Conservation (phyloP, 2,329 filamentous ascomycete genomes). For the Claviceps capensis region DNA sequence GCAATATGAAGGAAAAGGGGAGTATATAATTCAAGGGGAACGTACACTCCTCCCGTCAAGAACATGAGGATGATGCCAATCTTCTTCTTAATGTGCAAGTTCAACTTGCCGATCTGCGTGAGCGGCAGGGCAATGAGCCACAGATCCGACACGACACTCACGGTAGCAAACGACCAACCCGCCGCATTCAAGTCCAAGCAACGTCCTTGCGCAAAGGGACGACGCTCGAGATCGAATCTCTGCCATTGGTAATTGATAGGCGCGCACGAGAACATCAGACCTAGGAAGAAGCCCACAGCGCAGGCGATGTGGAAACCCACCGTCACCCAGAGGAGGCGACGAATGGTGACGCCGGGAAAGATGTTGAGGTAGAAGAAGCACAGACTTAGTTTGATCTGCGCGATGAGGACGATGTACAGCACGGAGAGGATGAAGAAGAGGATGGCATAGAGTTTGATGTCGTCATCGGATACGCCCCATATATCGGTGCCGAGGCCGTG, state of each 20-base stretch:
- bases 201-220: neutral
- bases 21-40: neutral
- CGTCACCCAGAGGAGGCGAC: constrained; percentile 19
- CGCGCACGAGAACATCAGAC: constrained; percentile 22
- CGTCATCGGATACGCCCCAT: neutral
- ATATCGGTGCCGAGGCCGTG: constrained; percentile 15
- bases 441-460: constrained; percentile 17
- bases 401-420: constrained; percentile 24
- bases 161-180: neutral
- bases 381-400: constrained; percentile 26
- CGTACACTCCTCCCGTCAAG: constrained; percentile 2
- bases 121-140: constrained; percentile 4
- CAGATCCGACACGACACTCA: constrained; percentile 1
- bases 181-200: neutral
- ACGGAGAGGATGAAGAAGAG: constrained; percentile 20
- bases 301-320: constrained; percentile 17
- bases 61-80: constrained; percentile 4
- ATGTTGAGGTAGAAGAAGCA: constrained; percentile 30
- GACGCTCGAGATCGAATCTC: constrained; percentile 10
- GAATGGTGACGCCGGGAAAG: constrained; percentile 19
- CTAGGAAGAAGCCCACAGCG: constrained; percentile 18
- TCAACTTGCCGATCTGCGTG: neutral
- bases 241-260: constrained; percentile 27
- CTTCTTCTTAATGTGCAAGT: constrained; percentile 4
- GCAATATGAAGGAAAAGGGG: too few relatives aligned